Evolutionary conservation across 441 rosid genomes (phyloP), one percentile per base, ranked within the genome.

Genomic region (Melastoma candidum): DNA sequence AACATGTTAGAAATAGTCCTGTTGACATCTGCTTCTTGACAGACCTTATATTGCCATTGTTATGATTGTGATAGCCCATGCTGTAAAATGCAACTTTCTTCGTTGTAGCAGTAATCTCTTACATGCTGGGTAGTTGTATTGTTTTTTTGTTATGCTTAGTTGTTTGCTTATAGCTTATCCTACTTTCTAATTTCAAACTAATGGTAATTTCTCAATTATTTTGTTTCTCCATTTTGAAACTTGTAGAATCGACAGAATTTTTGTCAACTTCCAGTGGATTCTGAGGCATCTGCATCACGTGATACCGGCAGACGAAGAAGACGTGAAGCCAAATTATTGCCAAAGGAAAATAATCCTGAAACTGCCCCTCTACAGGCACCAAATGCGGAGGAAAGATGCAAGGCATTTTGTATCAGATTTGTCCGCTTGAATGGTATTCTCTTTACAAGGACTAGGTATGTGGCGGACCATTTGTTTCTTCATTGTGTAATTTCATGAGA

Each of bases 391-490:
- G 64, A 51, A 44, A 32, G 46, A 11, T 45, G 13, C 49, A 60
- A 46, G 47, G 32, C 64, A 25, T 46, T 60, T 24, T 51, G 64
- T 57, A 51, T 53, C 27, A 25, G 44, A 17, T 60, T 60, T 60
- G 64, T 60, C 46, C 64, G 64, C 39, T 48, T 60, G 48, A 60
- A 60, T 60, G 64, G 64, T 29, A 51, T 60, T 36, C 46, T 60
- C 57, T 60, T 60, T 24, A 60, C 64, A 25, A 56, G 64, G 22
- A 60, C 64, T 13, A 60, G 64, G 64, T 60, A 46, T 3, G n/a
- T 11, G 11, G 12, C 27, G 46, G n/a, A 4, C 14, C 13, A 39
- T 56, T 43, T 2, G 22, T 44, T 11, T 25, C 27, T 5, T 7
- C 26, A 24, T 56, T 26, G 32, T 39, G 14, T 8, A 11, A 27